A percentile compares a stretch with the other conserved stretches of the same genome.
These are phyloP conservation scores for Phytophthora megakarya DNA, from an alignment of 352 stramenopile genomes.

Conservation along the genomic window DNA sequence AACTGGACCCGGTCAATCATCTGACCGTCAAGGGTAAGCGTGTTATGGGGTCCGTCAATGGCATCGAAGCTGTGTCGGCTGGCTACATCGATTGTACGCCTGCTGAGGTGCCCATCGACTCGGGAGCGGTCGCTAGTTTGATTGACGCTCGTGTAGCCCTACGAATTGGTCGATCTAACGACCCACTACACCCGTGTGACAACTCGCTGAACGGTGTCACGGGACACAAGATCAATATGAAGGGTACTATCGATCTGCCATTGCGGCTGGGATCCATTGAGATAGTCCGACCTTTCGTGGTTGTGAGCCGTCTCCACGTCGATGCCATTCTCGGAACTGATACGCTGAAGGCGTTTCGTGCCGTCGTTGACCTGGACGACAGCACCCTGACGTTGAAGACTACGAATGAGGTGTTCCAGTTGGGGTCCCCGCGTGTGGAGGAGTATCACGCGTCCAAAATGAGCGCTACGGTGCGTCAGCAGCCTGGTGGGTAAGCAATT, in stretches of 20 bases:
- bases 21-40: too few relatives aligned
- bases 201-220: slow-evolving; percentile 5
- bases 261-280: neutral
- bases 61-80: too few relatives aligned
- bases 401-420: slow-evolving; percentile 5
- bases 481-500: neutral
- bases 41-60: too few relatives aligned
- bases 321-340: slow-evolving; percentile 5
- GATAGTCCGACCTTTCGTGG: neutral
- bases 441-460: neutral
- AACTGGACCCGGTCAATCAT: too few relatives aligned
- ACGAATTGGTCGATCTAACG: too few relatives aligned
- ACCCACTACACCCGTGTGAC: too few relatives aligned
- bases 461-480: neutral
- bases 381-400: neutral
- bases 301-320: neutral
- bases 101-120: neutral
- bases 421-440: neutral
- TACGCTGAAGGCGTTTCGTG: neutral
- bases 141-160: neutral
- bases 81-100: too few relatives aligned
- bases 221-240: neutral
- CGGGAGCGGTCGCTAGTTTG: neutral
- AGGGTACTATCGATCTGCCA: neutral
- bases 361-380: slow-evolving; percentile 10